Evolutionary conservation across 257 asterid species (phyloP), one percentile per base, ranked within the genome.

Genomic region (Petrea volubilis): DNA sequence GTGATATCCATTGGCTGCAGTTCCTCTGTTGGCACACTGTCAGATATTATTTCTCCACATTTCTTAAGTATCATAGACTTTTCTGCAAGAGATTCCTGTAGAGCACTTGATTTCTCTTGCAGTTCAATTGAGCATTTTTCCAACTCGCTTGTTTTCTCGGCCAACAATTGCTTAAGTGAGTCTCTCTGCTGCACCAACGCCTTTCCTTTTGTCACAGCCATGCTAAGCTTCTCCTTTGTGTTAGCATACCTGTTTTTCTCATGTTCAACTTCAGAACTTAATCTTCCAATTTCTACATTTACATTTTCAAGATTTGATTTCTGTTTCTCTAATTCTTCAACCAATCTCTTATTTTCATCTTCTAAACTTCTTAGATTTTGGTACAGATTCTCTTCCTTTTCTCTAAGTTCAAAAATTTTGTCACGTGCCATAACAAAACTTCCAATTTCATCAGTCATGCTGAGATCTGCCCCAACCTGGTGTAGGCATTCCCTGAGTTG

Each of bases 171-270:
- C 82, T 90, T 95, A 77, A 95, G 81, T 3, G 87, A 84, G 73
- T 95, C 99, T 58, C 99, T 83, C 49, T 95, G 88, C 80, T 95
- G 98, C 68, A 95, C 97, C 83, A 92, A 83, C n/a, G 93, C 96
- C 90, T 95, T 95, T 66, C 99, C 99, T 83, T 89, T 95, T 15
- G 96, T 88, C 84, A 92, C 99, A 1, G 99, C 99, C 96, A 92
- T 74, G 86, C 88, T 85, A 67, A 95, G 96, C 90, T 95, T 95
- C 91, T 95, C 97, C 80, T 95, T 95, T 60, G 96, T 84, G 76
- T 84, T 95, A 59, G 89, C 88, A 81, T 75, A 85, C 82, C 84
- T 84, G 70, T 79, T 75, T 79, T 57, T 90, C 86, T 90, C 99
- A 61, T 87, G 95, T 77, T 90, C 98, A 80, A 90, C 80, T 76